Percentiles rank a stretch among this genome's conserved stretches.
These are phyloP conservation scores for Penicillium canariense DNA, from an alignment of 495 filamentous ascomycete genomes.

Conservation along the genomic window DNA sequence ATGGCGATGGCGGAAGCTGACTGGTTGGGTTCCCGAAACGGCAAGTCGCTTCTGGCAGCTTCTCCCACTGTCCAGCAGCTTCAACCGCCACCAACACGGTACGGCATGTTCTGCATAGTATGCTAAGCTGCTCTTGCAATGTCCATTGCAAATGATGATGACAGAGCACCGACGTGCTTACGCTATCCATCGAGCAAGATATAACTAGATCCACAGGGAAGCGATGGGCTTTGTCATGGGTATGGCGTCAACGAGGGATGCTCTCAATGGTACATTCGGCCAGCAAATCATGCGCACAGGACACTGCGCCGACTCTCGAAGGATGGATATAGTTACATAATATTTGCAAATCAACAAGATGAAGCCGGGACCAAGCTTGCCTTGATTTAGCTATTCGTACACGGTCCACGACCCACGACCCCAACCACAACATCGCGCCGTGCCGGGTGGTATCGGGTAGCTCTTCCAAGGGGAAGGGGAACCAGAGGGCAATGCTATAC, in stretches of 20 bases:
- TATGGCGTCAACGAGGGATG: neutral
- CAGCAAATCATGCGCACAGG: neutral
- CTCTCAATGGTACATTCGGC: neutral
- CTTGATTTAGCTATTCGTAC: neutral
- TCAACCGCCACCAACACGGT: neutral
- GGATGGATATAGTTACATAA: neutral
- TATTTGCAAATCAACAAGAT: neutral
- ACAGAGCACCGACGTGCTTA: neutral
- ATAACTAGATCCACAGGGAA: neutral
- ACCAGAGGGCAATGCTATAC: neutral
- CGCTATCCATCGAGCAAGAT: neutral
- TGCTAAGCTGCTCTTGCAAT: neutral
- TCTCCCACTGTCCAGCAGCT: neutral
- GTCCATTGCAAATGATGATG: neutral
- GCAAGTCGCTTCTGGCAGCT: neutral
- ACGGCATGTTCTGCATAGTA: neutral
- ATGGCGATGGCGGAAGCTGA: neutral
- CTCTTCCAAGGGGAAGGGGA: neutral
- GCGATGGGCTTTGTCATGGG: neutral
- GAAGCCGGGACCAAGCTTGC: neutral
- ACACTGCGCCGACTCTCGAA: neutral
- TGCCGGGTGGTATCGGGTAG: neutral
- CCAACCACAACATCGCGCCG: neutral
- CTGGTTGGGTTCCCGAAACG: slow-evolving; percentile 5
- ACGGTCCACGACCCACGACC: neutral